Percentiles rank a stretch among this genome's conserved stretches.
Evolutionary conservation across 306 rosid genomes (phyloP).

Genomic region (Gastrolobium villosum): DNA sequence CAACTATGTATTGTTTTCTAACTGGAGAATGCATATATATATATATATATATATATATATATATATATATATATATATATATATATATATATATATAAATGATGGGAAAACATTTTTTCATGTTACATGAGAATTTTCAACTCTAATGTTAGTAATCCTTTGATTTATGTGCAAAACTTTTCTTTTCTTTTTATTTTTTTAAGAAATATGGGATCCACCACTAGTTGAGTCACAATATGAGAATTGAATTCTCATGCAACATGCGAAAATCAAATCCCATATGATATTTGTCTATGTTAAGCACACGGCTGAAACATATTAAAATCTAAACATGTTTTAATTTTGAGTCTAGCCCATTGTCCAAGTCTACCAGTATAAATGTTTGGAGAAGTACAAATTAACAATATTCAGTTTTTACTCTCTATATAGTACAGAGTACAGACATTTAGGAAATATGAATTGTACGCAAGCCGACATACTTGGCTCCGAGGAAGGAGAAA

Average conservation of each 20-base stretch:
- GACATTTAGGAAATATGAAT: background rate
- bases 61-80: no score
- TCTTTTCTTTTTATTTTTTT: no score
- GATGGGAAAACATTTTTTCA: no score
- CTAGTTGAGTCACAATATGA: no score
- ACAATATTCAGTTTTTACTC: background rate
- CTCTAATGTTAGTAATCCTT: no score
- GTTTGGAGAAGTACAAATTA: slow-evolving; percentile 28
- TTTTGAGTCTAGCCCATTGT: background rate
- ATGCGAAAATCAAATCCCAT: no score
- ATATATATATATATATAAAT: no score
- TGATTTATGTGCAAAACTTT: no score
- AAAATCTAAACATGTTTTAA: slow-evolving; percentile 1
- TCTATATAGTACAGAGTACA: background rate
- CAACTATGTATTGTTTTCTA: slow-evolving; percentile 44
- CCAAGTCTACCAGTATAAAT: slow-evolving; percentile 23
- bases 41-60: no score
- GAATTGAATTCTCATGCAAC: no score
- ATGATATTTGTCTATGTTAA: background rate
- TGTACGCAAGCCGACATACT: background rate
- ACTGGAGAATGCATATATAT: slow-evolving; percentile 34
- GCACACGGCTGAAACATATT: background rate
- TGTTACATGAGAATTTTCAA: no score
- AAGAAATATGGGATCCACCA: no score
- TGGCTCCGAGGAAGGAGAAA: slow-evolving; percentile 14